These are phyloP conservation scores for Populus pruinosa DNA, from an alignment of 345 rosid genomes.

Conservation along the genomic window DNA sequence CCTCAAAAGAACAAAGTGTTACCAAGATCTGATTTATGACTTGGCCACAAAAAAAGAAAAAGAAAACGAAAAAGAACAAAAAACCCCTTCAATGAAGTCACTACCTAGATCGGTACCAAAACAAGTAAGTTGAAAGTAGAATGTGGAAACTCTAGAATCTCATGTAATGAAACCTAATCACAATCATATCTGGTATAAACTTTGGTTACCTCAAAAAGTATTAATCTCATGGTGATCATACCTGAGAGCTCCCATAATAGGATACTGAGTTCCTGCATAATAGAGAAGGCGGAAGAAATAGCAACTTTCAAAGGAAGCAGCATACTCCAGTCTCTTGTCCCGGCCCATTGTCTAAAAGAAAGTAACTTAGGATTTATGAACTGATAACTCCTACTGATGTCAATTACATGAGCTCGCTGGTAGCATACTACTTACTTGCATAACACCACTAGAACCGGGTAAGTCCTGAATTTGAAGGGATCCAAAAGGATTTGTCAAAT, in stretches of 20 bases:
- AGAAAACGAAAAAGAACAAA: too few relatives aligned
- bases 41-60: too few relatives aligned
- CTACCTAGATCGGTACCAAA: too few relatives aligned
- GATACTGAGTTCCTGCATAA: slow-evolving; percentile 90
- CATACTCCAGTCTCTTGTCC: slow-evolving; percentile 82
- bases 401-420: neutral
- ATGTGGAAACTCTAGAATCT: too few relatives aligned
- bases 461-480: slow-evolving; percentile 56
- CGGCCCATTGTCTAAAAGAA: slow-evolving; percentile 78
- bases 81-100: too few relatives aligned
- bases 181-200: neutral
- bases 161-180: too few relatives aligned
- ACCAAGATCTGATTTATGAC: too few relatives aligned
- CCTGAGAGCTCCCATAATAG: slow-evolving; percentile 97
- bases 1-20: too few relatives aligned
- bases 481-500: slow-evolving; percentile 2
- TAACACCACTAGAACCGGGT: slow-evolving; percentile 85
- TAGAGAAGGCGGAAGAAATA: slow-evolving; percentile 86
- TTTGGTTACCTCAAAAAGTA: neutral
- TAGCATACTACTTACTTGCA: slow-evolving; percentile 76
- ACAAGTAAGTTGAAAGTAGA: too few relatives aligned
- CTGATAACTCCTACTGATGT: neutral
- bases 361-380: slow-evolving; percentile 13
- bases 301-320: slow-evolving; percentile 79
- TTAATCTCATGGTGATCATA: slow-evolving; percentile 6